A percentile compares a stretch with the other conserved stretches of the same genome.
These are phyloP conservation scores for Apiotrichum porosum DNA, from an alignment of 1,284 basidiomycete species.

Conservation along the genomic window DNA sequence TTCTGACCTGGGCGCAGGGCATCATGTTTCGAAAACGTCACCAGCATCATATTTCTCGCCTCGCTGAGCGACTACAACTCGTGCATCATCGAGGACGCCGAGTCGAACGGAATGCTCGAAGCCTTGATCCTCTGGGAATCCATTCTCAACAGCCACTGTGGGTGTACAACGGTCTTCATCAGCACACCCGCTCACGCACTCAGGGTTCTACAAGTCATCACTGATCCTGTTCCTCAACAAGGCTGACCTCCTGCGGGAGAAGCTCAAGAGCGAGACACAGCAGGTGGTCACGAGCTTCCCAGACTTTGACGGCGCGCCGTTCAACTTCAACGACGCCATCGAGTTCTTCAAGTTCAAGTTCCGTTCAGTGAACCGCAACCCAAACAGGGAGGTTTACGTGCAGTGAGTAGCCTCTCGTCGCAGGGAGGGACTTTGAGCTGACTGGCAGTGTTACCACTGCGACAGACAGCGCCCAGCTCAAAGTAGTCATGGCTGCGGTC, in stretches of 20 bases:
- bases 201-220: conserved; percentile 80
- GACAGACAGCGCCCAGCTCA: conserved; percentile 83
- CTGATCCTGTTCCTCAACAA: conserved; percentile 91
- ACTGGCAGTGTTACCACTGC: conserved; percentile 74
- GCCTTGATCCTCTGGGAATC: conserved; percentile 94
- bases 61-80: conserved; percentile 92
- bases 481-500: conserved; percentile 86
- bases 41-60: conserved; percentile 88
- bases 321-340: conserved; percentile 34
- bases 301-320: conserved; percentile 59
- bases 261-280: conserved; percentile 63
- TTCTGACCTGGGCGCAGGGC: conserved; percentile 38
- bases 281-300: conserved; percentile 82
- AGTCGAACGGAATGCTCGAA: conserved; percentile 98
- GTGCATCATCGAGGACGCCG: conserved; percentile 87
- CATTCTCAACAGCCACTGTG: conserved; percentile 70
- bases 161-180: no score
- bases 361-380: conserved; percentile 71
- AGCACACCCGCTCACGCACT: no score
- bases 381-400: conserved; percentile 85
- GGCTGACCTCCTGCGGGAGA: conserved; percentile 80
- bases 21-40: conserved; percentile 84
- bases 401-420: conserved; percentile 65
- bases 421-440: conserved; percentile 1
- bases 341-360: conserved; percentile 90